These are phyloP conservation scores for Globisporangium uncinulatum DNA, from an alignment of 352 stramenopile species.

Conservation along the genomic window DNA sequence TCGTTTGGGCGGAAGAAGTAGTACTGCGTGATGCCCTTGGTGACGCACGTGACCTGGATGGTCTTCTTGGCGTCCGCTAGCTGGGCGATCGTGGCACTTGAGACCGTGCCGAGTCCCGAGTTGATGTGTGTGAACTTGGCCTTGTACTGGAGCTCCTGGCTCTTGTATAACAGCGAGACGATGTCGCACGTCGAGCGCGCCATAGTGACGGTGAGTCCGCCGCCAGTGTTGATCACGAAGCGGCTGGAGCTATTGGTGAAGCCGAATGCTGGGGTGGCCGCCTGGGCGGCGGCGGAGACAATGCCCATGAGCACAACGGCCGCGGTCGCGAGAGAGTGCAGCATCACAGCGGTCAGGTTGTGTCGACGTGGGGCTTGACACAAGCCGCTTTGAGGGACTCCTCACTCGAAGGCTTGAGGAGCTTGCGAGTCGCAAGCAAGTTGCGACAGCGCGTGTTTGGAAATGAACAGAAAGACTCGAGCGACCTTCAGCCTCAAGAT, in stretches of 20 bases:
- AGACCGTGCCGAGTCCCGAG: conserved; percentile 29
- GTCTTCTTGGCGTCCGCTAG: conserved; percentile 32
- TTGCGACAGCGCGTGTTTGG: too few species aligned
- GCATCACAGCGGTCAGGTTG: too few species aligned
- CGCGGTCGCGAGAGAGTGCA: neutral
- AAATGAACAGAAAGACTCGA: too few species aligned
- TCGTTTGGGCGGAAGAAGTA: conserved; percentile 49
- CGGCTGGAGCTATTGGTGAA: conserved; percentile 26
- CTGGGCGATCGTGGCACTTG: conserved; percentile 23
- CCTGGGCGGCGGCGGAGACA: neutral
- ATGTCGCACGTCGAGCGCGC: conserved; percentile 37
- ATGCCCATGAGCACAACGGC: conserved; percentile 5
- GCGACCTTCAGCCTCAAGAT: too few species aligned
- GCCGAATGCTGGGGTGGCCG: conserved; percentile 25
- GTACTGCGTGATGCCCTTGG: conserved; percentile 35
- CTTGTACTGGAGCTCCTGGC: conserved; percentile 39
- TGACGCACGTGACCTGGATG: conserved; percentile 35
- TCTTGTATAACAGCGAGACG: conserved; percentile 42
- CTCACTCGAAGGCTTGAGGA: too few species aligned
- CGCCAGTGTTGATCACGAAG: conserved; percentile 37
- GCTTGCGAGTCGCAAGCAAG: too few species aligned
- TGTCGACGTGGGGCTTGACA: too few species aligned
- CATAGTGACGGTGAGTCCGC: conserved; percentile 36
- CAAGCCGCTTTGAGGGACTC: too few species aligned
- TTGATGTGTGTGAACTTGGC: conserved; percentile 47